Evolutionary conservation across 495 filamentous ascomycete species (phyloP).

Genomic region (Aspergillus incahuasiensis): DNA sequence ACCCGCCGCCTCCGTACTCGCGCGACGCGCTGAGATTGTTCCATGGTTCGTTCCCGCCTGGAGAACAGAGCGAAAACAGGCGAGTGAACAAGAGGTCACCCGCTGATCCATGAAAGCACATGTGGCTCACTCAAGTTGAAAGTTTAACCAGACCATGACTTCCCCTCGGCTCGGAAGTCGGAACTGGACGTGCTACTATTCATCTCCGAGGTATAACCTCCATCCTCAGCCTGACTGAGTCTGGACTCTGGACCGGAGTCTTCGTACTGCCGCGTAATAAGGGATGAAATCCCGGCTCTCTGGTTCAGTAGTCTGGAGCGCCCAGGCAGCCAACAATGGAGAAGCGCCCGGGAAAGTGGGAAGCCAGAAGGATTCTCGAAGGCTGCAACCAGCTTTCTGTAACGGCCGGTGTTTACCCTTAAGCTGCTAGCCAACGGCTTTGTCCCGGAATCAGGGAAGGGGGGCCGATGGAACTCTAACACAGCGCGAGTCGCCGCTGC

Average conservation of each 20-base stretch:
- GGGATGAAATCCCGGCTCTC: constrained; percentile 1
- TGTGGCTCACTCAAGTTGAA: too few species aligned
- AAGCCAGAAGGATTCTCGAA: constrained; percentile 16
- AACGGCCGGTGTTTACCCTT: constrained; percentile 9
- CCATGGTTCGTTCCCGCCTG: constrained; percentile 16
- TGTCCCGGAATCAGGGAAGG: constrained; percentile 12
- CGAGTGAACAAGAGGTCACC: too few species aligned
- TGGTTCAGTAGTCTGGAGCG: not conserved
- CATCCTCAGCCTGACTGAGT: too few species aligned
- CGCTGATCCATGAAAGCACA: too few species aligned
- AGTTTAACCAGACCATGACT: too few species aligned
- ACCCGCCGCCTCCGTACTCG: not conserved
- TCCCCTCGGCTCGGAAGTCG: too few species aligned
- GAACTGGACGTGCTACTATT: not conserved
- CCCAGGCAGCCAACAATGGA: not conserved
- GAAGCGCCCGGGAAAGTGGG: not conserved
- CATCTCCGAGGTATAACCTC: not conserved
- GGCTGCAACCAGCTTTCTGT: constrained; percentile 3
- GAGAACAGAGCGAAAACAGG: not conserved
- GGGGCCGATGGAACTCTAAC: constrained; percentile 10
- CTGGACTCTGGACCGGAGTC: too few species aligned
- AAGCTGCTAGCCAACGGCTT: constrained; percentile 1
- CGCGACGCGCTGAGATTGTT: constrained; percentile 5
- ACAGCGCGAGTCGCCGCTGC: not conserved
- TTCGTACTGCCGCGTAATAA: not conserved